These are phyloP conservation scores for Teunomyces panamensis DNA, from an alignment of 805 yeast genomes.

Conservation along the genomic window DNA sequence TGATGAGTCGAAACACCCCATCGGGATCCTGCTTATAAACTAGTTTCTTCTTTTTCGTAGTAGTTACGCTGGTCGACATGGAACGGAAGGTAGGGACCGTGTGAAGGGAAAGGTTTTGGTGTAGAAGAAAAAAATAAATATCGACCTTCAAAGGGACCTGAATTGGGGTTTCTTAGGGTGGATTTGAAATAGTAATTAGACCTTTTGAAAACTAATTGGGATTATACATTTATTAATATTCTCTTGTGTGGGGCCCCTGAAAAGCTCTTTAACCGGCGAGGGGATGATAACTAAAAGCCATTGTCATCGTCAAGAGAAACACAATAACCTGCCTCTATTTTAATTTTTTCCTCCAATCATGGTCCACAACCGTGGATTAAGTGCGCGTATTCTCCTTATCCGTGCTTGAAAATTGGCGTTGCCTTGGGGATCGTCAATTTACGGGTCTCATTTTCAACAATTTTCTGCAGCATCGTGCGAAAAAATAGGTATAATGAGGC, in stretches of 20 bases:
- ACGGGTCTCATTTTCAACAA: not conserved
- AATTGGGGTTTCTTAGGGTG: too few relatives aligned
- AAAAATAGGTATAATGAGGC: not conserved
- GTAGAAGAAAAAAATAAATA: too few relatives aligned
- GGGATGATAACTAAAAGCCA: not conserved
- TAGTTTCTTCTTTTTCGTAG: slow-evolving; percentile 23
- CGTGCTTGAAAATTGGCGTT: not conserved
- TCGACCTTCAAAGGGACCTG: too few relatives aligned
- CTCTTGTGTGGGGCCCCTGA: not conserved
- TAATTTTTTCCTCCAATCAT: slow-evolving; percentile 2
- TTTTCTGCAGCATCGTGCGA: not conserved
- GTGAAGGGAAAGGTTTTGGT: too few relatives aligned
- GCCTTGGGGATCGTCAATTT: not conserved
- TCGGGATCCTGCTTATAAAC: slow-evolving; percentile 38
- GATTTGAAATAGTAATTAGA: too few relatives aligned
- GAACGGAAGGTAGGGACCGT: not conserved
- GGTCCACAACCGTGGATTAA: not conserved
- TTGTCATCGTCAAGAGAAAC: slow-evolving; percentile 3
- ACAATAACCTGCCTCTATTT: not conserved
- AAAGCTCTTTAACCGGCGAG: not conserved
- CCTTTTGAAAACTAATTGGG: too few relatives aligned
- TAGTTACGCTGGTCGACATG: slow-evolving; percentile 2
- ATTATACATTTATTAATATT: too few relatives aligned
- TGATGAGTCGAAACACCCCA: slow-evolving; percentile 36
- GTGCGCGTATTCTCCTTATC: not conserved